Conservation (phyloP, 2,329 filamentous ascomycete genomes). For the Cordyceps cateniannulata region DNA sequence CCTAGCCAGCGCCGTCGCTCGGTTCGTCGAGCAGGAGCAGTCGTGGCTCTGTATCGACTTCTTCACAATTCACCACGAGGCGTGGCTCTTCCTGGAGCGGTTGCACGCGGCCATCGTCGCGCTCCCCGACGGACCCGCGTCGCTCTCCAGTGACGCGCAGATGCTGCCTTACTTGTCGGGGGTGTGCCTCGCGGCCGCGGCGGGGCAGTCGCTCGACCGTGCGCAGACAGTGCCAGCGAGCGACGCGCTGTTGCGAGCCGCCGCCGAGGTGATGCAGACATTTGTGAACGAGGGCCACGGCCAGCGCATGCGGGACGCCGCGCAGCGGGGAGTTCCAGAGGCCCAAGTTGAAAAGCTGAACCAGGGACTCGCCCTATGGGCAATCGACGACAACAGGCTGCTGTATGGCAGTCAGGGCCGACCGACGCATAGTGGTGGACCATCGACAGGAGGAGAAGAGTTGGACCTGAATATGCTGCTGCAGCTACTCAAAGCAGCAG, state of each 20-base stretch:
- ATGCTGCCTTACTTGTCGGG: not conserved
- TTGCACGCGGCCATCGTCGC: not conserved
- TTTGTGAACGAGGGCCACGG: slow-evolving; percentile 1
- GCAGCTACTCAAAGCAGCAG: too few relatives aligned
- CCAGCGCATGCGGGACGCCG: not conserved
- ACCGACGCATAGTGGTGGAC: too few relatives aligned
- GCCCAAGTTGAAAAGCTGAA: not conserved
- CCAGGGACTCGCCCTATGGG: not conserved
- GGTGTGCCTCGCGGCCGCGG: not conserved
- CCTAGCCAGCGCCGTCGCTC: not conserved
- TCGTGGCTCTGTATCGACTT: not conserved
- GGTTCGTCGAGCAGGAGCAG: not conserved
- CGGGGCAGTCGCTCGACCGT: not conserved
- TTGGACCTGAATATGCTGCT: not conserved
- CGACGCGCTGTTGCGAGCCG: not conserved
- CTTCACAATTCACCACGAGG: slow-evolving; percentile 4
- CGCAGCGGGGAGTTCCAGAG: not conserved
- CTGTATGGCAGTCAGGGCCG: too few relatives aligned
- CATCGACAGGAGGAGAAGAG: not conserved
- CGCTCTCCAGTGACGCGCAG: not conserved
- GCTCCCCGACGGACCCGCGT: not conserved
- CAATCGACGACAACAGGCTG: too few relatives aligned
- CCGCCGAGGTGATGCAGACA: not conserved
- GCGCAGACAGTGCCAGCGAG: not conserved
- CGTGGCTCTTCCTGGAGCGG: not conserved